A percentile compares a stretch with the other conserved stretches of the same genome.
Conservation (phyloP, 768 basidiomycete species). For the Nevesoporus exiguus region DNA sequence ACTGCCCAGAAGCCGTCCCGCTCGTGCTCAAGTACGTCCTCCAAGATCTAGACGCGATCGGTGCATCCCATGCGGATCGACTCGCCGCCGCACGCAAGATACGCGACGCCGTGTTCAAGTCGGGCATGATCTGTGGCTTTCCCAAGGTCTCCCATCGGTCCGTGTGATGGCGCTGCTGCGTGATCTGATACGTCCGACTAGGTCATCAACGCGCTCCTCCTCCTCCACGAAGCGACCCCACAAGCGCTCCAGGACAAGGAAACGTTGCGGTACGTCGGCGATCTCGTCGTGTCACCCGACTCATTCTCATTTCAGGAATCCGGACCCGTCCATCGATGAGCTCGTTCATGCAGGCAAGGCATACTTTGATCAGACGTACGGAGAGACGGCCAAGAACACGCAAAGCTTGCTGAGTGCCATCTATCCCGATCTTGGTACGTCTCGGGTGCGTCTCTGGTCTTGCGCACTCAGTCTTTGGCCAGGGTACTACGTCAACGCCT, state of each 20-base stretch:
- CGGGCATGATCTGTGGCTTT: slow-evolving; percentile 54
- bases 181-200: not conserved
- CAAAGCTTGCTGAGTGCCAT: slow-evolving; percentile 45
- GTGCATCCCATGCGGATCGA: slow-evolving; percentile 33
- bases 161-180: too few relatives aligned
- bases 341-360: slow-evolving; percentile 39
- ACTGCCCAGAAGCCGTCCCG: slow-evolving; percentile 56
- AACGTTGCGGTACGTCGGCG: slow-evolving; percentile 40
- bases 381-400: slow-evolving; percentile 49
- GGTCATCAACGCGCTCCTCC: slow-evolving; percentile 54
- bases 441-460: not conserved
- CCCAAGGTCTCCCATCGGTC: slow-evolving; percentile 42
- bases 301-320: slow-evolving; percentile 34
- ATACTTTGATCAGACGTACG: slow-evolving; percentile 51
- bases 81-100: slow-evolving; percentile 48
- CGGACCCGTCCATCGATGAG: slow-evolving; percentile 40
- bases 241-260: slow-evolving; percentile 47
- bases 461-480: not conserved
- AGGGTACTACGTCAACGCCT: slow-evolving; percentile 53
- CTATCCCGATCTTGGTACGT: slow-evolving; percentile 64
- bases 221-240: slow-evolving; percentile 51
- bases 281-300: not conserved
- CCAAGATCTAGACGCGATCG: slow-evolving; percentile 38
- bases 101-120: slow-evolving; percentile 62
- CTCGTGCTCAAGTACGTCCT: slow-evolving; percentile 50